phyloP scores from a whole-genome alignment of 805 yeast species.

The Kuraishia hungarica region DNA sequence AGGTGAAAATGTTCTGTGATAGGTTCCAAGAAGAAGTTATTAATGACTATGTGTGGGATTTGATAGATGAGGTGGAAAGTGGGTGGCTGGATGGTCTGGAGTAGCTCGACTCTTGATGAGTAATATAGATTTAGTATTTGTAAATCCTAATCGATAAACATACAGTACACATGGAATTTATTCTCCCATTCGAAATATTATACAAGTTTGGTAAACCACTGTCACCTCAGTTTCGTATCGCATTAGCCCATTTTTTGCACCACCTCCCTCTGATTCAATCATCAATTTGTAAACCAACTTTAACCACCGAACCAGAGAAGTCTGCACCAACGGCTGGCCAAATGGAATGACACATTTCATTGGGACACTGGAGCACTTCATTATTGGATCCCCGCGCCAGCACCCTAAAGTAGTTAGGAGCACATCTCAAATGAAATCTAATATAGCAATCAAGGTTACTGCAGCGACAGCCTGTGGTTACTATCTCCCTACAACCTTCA shows the following conservation, averaged over 20 bases:
- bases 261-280: not conserved
- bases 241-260: no score
- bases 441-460: conserved; percentile 22
- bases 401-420: not conserved
- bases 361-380: conserved; percentile 21
- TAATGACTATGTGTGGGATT: conserved; percentile 77
- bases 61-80: conserved; percentile 76
- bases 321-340: conserved; percentile 1
- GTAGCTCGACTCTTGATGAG: not conserved
- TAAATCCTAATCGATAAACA: no score
- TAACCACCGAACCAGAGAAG: conserved; percentile 1
- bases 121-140: no score
- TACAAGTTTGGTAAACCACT: no score
- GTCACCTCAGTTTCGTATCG: no score
- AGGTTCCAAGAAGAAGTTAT: conserved; percentile 63
- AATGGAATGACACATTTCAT: conserved; percentile 12
- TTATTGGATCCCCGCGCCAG: not conserved
- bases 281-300: not conserved
- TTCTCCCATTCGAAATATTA: no score
- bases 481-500: conserved; percentile 40
- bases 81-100: conserved; percentile 41
- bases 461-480: conserved; percentile 43
- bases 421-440: conserved; percentile 42
- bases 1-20: conserved; percentile 43
- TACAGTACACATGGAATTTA: no score